Conservation (phyloP, 129 eudicot species). For the Centaurea solstitialis region DNA sequence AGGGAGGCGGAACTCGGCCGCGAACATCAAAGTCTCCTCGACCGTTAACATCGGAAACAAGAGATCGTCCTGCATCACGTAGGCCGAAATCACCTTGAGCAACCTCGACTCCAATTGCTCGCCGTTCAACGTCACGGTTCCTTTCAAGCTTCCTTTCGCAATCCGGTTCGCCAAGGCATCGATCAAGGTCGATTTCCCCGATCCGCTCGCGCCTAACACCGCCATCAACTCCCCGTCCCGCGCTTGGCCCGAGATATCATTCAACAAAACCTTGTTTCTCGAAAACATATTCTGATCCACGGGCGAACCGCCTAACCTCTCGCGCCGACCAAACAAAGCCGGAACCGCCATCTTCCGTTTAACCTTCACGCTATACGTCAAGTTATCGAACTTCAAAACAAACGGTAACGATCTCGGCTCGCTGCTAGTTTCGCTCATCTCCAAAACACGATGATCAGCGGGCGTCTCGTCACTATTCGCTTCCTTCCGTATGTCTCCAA, state of each 20-base stretch:
- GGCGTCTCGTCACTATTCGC: slow-evolving; percentile 36
- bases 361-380: slow-evolving; percentile 53
- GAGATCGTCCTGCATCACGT: slow-evolving; percentile 95
- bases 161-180: slow-evolving; percentile 91
- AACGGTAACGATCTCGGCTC: slow-evolving; percentile 59
- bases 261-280: slow-evolving; percentile 52
- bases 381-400: slow-evolving; percentile 45
- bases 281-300: slow-evolving; percentile 33
- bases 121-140: slow-evolving; percentile 67
- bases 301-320: slow-evolving; percentile 9
- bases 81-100: slow-evolving; percentile 82
- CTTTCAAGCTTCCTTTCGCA: slow-evolving; percentile 79
- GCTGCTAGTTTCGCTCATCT: slow-evolving; percentile 35
- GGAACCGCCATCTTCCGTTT: slow-evolving; percentile 29
- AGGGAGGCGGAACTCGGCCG: slow-evolving; percentile 90
- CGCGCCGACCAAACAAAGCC: slow-evolving; percentile 9
- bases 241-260: slow-evolving; percentile 90
- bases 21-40: slow-evolving; percentile 85
- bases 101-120: slow-evolving; percentile 70
- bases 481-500: slow-evolving; percentile 39
- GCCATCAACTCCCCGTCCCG: slow-evolving; percentile 86
- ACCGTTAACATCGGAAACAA: slow-evolving; percentile 90
- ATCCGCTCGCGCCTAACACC: slow-evolving; percentile 91
- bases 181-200: slow-evolving; percentile 86
- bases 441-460: slow-evolving; percentile 49